These are phyloP conservation scores for Zea luxurians DNA, from an alignment of 176 grass and related monocot genomes.

Conservation along the genomic window DNA sequence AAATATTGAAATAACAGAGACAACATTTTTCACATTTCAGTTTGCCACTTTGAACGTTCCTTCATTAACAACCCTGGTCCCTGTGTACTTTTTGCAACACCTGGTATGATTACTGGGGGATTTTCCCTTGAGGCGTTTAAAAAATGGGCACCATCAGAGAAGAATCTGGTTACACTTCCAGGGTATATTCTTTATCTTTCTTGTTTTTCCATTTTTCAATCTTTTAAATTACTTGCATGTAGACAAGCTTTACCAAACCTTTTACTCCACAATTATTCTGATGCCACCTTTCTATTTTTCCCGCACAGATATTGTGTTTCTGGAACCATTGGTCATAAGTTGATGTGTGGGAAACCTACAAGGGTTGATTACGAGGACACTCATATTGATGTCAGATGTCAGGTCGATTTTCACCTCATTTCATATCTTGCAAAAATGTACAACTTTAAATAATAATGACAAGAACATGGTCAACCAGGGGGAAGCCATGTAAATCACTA, in stretches of 20 bases:
- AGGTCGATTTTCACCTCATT: slow-evolving; percentile 53
- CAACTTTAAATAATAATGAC: slow-evolving; percentile 4
- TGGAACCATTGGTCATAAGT: slow-evolving; percentile 87
- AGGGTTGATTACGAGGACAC: slow-evolving; percentile 75
- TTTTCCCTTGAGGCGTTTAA: slow-evolving; percentile 98
- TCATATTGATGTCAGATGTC: slow-evolving; percentile 87
- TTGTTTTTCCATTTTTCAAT: slow-evolving; percentile 21
- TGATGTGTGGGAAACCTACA: slow-evolving; percentile 95
- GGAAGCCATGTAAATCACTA: neutral
- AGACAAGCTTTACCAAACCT: neutral
- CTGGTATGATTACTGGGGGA: slow-evolving; percentile 93
- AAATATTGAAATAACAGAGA: slow-evolving; percentile 4
- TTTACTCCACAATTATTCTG: slow-evolving; percentile 6
- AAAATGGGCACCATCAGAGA: slow-evolving; percentile 91
- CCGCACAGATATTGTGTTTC: slow-evolving; percentile 88
- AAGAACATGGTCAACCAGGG: neutral
- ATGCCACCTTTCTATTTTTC: slow-evolving; percentile 1
- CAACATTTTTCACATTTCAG: slow-evolving; percentile 46
- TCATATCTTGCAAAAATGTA: neutral
- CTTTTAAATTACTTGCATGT: neutral
- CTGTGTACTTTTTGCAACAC: slow-evolving; percentile 94
- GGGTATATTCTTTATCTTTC: slow-evolving; percentile 50
- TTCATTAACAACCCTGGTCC: slow-evolving; percentile 85
- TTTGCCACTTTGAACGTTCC: slow-evolving; percentile 76
- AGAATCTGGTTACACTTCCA: slow-evolving; percentile 85